Conservation (phyloP, 2,329 filamentous ascomycete genomes). For the Stenocarpella maydis region DNA sequence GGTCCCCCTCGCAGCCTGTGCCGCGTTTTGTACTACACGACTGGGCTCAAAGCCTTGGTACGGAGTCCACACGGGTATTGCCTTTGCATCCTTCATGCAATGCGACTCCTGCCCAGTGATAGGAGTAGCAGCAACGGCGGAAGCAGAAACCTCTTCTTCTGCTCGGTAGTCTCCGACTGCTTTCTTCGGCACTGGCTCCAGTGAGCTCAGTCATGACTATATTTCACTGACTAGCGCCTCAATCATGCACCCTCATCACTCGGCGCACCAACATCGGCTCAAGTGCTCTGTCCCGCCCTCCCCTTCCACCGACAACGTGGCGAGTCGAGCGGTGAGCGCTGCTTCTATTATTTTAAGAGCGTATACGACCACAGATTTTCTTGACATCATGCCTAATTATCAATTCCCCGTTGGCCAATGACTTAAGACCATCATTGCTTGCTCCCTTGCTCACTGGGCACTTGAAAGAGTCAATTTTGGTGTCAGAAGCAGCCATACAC, state of each 20-base stretch:
- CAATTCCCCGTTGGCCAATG: too few relatives aligned
- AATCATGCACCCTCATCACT: not conserved
- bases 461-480: too few relatives aligned
- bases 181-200: not conserved
- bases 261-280: too few relatives aligned
- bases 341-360: too few relatives aligned
- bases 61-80: not conserved
- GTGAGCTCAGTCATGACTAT: not conserved
- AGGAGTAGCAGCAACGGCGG: not conserved
- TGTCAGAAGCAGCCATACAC: too few relatives aligned
- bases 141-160: not conserved
- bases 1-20: not conserved
- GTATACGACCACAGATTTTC: too few relatives aligned
- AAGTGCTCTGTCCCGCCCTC: too few relatives aligned
- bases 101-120: not conserved
- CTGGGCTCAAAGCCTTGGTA: not conserved
- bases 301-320: too few relatives aligned
- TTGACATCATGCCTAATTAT: too few relatives aligned
- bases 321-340: too few relatives aligned
- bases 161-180: not conserved
- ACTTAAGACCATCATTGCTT: too few relatives aligned
- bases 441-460: too few relatives aligned
- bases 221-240: not conserved
- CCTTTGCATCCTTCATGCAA: not conserved
- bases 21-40: not conserved